Conservation (phyloP, 2,329 filamentous ascomycete genomes). For the Aspergillus piperis region DNA sequence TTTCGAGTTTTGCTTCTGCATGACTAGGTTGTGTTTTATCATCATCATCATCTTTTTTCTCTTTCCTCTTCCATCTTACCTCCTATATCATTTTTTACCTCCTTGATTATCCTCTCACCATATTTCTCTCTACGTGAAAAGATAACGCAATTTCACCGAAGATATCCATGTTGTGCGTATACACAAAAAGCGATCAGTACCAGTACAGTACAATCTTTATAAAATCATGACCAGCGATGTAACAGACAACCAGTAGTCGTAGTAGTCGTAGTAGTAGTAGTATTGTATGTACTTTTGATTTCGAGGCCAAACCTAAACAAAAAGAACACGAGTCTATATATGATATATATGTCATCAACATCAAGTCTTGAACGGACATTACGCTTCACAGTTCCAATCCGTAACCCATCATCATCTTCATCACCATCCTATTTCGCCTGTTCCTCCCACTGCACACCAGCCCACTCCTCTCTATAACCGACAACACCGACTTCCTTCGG, state of each 20-base stretch:
- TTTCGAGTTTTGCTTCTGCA: conserved; percentile 28
- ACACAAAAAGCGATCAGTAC: background rate
- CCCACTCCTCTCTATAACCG: conserved; percentile 92
- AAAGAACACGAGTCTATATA: conserved; percentile 1
- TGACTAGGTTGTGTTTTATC: conserved; percentile 20
- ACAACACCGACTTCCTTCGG: conserved; percentile 62
- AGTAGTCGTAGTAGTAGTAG: too few relatives aligned
- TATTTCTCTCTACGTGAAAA: background rate
- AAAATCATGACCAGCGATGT: background rate
- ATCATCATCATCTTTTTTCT: conserved; percentile 15
- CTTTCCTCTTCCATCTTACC: background rate
- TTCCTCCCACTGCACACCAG: conserved; percentile 98
- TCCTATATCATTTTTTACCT: background rate
- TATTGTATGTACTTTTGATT: background rate
- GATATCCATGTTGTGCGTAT: background rate
- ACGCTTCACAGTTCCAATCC: background rate
- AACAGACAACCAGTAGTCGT: too few relatives aligned
- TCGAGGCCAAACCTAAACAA: background rate
- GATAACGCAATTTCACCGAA: background rate
- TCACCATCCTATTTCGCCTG: conserved; percentile 18
- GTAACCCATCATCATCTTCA: background rate
- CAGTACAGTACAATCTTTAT: background rate
- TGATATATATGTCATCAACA: conserved; percentile 21
- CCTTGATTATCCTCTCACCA: background rate
- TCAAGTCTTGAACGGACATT: conserved; percentile 15